Evolutionary conservation across 768 basidiomycete species (phyloP).

Genomic region (Boletus subcaerulescens): DNA sequence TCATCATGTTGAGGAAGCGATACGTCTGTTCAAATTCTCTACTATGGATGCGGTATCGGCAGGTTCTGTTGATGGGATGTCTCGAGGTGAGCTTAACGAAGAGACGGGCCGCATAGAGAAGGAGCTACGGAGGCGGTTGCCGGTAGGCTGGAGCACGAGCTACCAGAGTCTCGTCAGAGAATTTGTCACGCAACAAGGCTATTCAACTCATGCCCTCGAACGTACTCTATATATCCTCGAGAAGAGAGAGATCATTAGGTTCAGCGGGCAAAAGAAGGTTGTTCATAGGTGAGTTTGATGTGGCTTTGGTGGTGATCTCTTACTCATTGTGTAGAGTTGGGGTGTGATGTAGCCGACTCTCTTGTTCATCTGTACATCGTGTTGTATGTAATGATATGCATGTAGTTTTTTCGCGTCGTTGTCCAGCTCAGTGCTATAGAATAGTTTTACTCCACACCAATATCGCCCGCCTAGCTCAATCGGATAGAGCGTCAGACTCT

Average conservation of each 20-base stretch:
- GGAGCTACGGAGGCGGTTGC: conserved; percentile 77
- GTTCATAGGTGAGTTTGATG: conserved; percentile 41
- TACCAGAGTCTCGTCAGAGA: conserved; percentile 91
- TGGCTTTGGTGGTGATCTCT: background rate
- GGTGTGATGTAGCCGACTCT: conserved; percentile 13
- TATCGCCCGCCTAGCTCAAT: conserved; percentile 60
- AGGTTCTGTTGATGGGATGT: conserved; percentile 89
- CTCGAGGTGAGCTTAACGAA: conserved; percentile 87
- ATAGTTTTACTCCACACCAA: background rate
- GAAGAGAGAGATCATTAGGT: conserved; percentile 92
- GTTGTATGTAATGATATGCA: conserved; percentile 7
- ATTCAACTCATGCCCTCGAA: conserved; percentile 87
- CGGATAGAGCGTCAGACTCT: conserved; percentile 69
- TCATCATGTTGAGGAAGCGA: conserved; percentile 96
- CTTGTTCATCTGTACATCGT: background rate
- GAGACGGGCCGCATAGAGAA: conserved; percentile 90
- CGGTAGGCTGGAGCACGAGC: conserved; percentile 95
- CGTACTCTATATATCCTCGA: conserved; percentile 88
- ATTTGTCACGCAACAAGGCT: conserved; percentile 92
- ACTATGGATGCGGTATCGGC: conserved; percentile 99
- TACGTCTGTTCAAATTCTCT: conserved; percentile 96
- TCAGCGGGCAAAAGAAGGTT: conserved; percentile 56
- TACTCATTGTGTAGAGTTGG: conserved; percentile 27
- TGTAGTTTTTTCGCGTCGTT: too few relatives aligned
- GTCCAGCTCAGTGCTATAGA: background rate